Base-by-base conservation (phyloP, 73 alveolate species). In the Stentor coeruleus region DNA sequence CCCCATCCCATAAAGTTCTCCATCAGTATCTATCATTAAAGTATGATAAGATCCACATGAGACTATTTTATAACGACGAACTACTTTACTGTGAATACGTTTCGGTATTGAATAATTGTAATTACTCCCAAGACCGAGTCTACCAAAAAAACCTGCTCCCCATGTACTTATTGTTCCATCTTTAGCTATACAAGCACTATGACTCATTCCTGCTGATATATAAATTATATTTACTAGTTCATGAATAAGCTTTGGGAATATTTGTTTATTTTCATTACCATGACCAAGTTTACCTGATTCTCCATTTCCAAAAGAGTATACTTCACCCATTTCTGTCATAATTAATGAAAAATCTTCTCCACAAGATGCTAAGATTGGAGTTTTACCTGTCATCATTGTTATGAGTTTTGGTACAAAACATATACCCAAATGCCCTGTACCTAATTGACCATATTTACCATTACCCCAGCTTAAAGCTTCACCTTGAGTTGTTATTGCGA, bases 201-300 rank as follows among this genome's bases (percentile, higher is more conserved):
- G 38, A 74, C 84, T 3, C 73, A 81, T 31, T 59, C 88, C 28
- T 86, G 79, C 74, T 82, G 93, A 74, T 83, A 86, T 30, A 90
- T 60, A 30, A 89, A 14, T 20, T 20, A 75, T 75, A 2, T 75
- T 75, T n/a, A 39, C 26, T n/a, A 75, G 38, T 2, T 75, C 72
- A 1, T 35, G 77, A 31, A 75, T 38, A 0, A 39, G 2, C 58
- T 75, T 75, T 37, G 83, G 83, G 2, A 75, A 37, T 26, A 39
- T n/a, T 75, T 75, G 72, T 37, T 75, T 15, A n/a, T 15, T n/a
- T 1, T 89, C 91, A 35, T 77, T 87, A 4, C 95, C 97, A 76
- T 93, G 99, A 3, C 99, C 99, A n/a, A 95, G 87, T 85, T 95
- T 91, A 3, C 99, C 99, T 83, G 92, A 95, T 38, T 88, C 89